Base-by-base conservation (phyloP, 2,329 filamentous ascomycete species). In the Aspergillus pseudonomiae region DNA sequence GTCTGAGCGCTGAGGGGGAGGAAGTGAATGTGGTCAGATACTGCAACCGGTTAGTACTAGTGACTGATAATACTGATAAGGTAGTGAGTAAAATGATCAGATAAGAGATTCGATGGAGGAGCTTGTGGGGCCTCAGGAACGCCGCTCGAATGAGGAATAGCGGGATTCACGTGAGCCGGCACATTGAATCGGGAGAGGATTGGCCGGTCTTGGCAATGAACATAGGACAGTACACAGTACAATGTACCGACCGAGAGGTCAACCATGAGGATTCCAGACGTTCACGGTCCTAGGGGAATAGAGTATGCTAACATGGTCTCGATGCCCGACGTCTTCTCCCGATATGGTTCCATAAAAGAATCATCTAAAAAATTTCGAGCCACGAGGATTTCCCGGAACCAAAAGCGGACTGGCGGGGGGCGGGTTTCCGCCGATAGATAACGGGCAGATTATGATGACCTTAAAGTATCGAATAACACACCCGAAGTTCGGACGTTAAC, bases 391-490 rank as follows among this genome's bases (percentile, higher is more conserved):
- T 67, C 60, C 60, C 63, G 65, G 60, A 61, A 64, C 63, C 59
- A 59, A 55, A 68, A 52, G 52, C 62, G 66, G 66, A 60, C 60
- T 60, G 56, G 53, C 60, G 65, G 32, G 45, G 62, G 32, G 63
- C 63, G 63, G 66, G 62, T 63, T 63, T 64, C 70, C 68, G 70
- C 73, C 67, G 59, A 65, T 39, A 70, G 74, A 77, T 77, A 76
- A 76, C 59, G 69, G 58, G 36, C 52, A 58, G 60, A 74, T 65
- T 71, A 68, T 75, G 72, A 41, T 77, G 75, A 77, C 74, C 70
- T 72, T 67, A 76, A 76, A 68, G 54, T 63, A 76, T 76, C 69
- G 71, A 73, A 72, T 76, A 76, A 77, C 32, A 55, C 34, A 39
- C 21, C 75, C 75, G 74, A 76, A 73, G 46, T 75, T 76, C 75